These are phyloP conservation scores for Penstemon barbatus DNA, from an alignment of 257 asterid genomes.

Conservation along the genomic window DNA sequence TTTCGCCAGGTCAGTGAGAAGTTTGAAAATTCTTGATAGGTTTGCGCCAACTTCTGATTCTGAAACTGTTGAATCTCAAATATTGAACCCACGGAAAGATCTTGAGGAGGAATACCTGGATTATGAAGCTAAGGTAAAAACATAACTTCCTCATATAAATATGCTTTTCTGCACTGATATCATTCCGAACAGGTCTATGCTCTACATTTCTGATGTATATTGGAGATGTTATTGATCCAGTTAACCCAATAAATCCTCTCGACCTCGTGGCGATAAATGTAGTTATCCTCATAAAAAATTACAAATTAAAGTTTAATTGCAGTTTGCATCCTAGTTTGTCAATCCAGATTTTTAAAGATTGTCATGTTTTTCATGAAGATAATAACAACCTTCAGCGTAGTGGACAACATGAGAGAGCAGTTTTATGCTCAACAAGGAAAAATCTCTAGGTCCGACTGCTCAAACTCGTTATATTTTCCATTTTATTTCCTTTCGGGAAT, in stretches of 20 bases:
- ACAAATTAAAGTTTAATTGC: background rate
- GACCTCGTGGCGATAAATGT: constrained; percentile 9
- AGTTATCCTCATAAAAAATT: background rate
- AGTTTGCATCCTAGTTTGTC: background rate
- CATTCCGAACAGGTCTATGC: background rate
- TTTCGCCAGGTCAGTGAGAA: constrained; percentile 2
- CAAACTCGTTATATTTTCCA: constrained; percentile 18
- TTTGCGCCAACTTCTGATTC: constrained; percentile 41
- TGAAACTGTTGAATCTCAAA: constrained; percentile 48
- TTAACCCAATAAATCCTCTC: constrained; percentile 4
- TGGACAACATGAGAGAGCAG: constrained; percentile 87
- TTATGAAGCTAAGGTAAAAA: constrained; percentile 83
- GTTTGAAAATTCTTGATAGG: constrained; percentile 43
- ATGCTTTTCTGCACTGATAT: constrained; percentile 5
- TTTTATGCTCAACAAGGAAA: constrained; percentile 64
- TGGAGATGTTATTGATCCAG: constrained; percentile 9
- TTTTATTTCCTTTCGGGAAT: constrained; percentile 2
- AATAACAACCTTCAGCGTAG: constrained; percentile 83
- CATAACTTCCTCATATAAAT: constrained; percentile 6
- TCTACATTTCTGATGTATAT: background rate
- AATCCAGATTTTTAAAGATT: background rate
- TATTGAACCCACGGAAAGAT: constrained; percentile 60
- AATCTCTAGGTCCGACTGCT: constrained; percentile 56
- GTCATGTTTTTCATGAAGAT: constrained; percentile 43
- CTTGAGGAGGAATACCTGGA: constrained; percentile 95